Conservation (phyloP, 1,139 yeast species). For the Cylindricascospora bacillispora region DNA sequence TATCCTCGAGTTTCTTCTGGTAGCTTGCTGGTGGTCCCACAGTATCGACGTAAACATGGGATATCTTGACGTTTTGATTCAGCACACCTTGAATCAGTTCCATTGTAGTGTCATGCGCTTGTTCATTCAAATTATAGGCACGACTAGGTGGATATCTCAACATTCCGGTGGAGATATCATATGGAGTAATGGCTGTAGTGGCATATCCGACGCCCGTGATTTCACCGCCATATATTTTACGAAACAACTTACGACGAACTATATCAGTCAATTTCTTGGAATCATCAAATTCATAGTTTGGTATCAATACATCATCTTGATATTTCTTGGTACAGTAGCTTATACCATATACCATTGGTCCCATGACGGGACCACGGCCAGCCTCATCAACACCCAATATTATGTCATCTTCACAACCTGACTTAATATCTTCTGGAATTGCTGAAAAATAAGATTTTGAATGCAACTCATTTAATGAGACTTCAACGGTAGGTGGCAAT, state of each 20-base stretch:
- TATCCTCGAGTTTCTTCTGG: constrained; percentile 54
- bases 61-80: constrained; percentile 47
- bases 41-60: constrained; percentile 78
- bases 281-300: constrained; percentile 73
- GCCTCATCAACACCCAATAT: constrained; percentile 95
- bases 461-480: constrained; percentile 14
- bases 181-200: constrained; percentile 71
- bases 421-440: constrained; percentile 22
- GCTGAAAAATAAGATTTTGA: constrained; percentile 28
- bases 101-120: constrained; percentile 92
- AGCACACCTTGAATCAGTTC: constrained; percentile 52
- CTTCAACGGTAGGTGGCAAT: constrained; percentile 22
- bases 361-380: constrained; percentile 93
- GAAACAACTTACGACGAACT: constrained; percentile 49
- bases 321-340: constrained; percentile 58
- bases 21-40: constrained; percentile 91
- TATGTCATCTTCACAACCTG: constrained; percentile 15
- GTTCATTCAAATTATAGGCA: constrained; percentile 76
- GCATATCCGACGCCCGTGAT: constrained; percentile 71
- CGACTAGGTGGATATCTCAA: constrained; percentile 44
- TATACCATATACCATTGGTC: constrained; percentile 94
- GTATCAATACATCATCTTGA: constrained; percentile 36
- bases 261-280: constrained; percentile 76
- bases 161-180: constrained; percentile 86
- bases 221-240: constrained; percentile 41